Evolutionary conservation across 1,284 basidiomycete genomes (phyloP), one percentile per base, ranked within the genome.

Genomic region (Tausonia pullulans): DNA sequence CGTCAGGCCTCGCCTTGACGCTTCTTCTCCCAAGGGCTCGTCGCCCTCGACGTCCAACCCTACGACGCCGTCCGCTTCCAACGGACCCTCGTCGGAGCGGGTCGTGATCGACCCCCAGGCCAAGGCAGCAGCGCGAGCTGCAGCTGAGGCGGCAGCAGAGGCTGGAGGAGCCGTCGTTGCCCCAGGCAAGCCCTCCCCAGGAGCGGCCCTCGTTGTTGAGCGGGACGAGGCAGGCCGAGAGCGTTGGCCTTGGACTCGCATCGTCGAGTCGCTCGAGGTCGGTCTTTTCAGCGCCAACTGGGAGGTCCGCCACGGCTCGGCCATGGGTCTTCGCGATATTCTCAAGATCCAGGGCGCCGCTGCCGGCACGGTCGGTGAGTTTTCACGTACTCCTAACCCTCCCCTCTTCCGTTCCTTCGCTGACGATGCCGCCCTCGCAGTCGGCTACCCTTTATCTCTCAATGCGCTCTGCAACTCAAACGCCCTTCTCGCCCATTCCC

Each of bases 231-330:
- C 82, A 13, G 91, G 89, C 0, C 79, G 60, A 41, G 64, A 65
- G 45, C 60, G 81, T 61, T 97, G 91, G 87, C 84, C 94, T 0
- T 98, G 95, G 89, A 84, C 86, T 61, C 87, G 88, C 8, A 81
- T 97, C 6, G 84, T 87, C 7, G 84, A 87, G 69, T 81, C 94
- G 4, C 80, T 99, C 6, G 86, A 88, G 70, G 84, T 91, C 2
- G 88, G 92, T 69, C 78, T 99, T 11, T 88, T 94, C 69, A 90
- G 76, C 70, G 82, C 88, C 0, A 82, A 85, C 6, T 98, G 96
- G 96, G 93, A 98, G 75, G 84, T 88, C 5, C 82, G 96, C 59
- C 96, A 99, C 72, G 96, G 96, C 56, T 89, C 94, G 5, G 90
- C 93, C 0, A 84, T 98, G 78, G 94, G 90, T 2, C 76, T 98